Percentiles rank a stretch among this genome's conserved stretches.
phyloP scores from a whole-genome alignment of 129 eudicot species.

The Pseudognaphalium luteoalbum region DNA sequence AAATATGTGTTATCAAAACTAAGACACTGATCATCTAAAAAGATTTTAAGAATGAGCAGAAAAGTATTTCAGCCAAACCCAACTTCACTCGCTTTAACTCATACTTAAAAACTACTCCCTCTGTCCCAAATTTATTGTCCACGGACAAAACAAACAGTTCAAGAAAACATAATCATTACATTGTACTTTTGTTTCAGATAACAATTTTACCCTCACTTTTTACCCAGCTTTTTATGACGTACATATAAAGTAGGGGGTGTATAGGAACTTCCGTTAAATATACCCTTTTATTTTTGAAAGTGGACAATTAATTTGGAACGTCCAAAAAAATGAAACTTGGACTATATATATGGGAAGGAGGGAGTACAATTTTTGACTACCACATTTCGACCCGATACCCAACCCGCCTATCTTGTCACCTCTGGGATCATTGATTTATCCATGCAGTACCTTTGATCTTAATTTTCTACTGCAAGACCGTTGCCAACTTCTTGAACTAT shows the following conservation, averaged over 20 bases:
- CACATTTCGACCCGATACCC: neutral
- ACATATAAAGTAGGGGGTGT: too few species aligned
- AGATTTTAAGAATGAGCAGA: neutral
- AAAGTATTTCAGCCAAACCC: neutral
- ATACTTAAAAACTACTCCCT: neutral
- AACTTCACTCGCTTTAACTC: neutral
- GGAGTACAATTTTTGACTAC: neutral
- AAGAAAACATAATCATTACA: too few species aligned
- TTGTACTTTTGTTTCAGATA: too few species aligned
- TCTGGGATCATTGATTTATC: neutral
- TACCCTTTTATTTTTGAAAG: too few species aligned
- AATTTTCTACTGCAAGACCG: conserved; percentile 39
- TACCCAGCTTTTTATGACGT: too few species aligned
- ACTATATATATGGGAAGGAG: too few species aligned
- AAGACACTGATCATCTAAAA: neutral
- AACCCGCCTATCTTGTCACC: neutral
- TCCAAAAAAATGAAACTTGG: too few species aligned
- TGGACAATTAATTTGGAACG: too few species aligned
- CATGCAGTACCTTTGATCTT: conserved; percentile 53
- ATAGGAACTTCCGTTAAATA: too few species aligned
- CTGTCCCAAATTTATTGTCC: too few species aligned
- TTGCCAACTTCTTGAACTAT: conserved; percentile 29
- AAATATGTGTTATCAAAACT: neutral
- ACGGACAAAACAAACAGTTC: too few species aligned
- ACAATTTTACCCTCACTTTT: too few species aligned